phyloP scores from a whole-genome alignment of 177 flowering plant species.

The Vitis hybrid region DNA sequence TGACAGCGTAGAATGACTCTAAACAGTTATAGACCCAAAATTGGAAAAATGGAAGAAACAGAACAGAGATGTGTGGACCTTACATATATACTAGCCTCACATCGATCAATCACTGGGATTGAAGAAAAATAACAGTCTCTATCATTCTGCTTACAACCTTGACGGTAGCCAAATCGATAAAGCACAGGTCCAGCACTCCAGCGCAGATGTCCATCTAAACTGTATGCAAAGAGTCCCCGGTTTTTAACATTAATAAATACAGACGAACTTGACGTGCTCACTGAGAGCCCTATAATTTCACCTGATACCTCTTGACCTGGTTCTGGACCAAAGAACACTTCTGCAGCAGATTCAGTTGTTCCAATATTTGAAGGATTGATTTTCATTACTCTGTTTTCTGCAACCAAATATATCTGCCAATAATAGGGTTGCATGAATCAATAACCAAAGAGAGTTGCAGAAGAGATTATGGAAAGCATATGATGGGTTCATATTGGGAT shows the following conservation, averaged over 20 bases:
- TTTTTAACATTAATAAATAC: constrained; percentile 53
- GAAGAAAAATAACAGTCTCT: constrained; percentile 74
- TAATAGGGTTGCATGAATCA: constrained; percentile 1
- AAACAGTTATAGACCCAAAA: too few relatives aligned
- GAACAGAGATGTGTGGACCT: constrained; percentile 25
- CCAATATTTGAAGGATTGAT: constrained; percentile 35
- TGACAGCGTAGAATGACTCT: too few relatives aligned
- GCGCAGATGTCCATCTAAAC: constrained; percentile 38
- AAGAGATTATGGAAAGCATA: background rate
- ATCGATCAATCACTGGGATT: constrained; percentile 74
- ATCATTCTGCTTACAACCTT: constrained; percentile 71
- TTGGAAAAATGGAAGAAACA: background rate
- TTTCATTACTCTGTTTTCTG: constrained; percentile 64
- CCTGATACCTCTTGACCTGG: constrained; percentile 33
- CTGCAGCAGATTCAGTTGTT: constrained; percentile 44
- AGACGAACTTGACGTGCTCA: constrained; percentile 52
- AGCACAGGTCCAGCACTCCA: constrained; percentile 84
- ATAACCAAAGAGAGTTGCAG: background rate
- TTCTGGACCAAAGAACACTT: constrained; percentile 54
- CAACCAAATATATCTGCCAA: constrained; percentile 78
- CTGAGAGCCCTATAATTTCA: constrained; percentile 72
- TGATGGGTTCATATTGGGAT: background rate
- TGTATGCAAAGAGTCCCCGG: constrained; percentile 71
- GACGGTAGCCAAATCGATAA: constrained; percentile 62
- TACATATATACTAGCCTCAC: constrained; percentile 90